Conservation (phyloP, 2,329 filamentous ascomycete species). For the Venturia pyrina region DNA sequence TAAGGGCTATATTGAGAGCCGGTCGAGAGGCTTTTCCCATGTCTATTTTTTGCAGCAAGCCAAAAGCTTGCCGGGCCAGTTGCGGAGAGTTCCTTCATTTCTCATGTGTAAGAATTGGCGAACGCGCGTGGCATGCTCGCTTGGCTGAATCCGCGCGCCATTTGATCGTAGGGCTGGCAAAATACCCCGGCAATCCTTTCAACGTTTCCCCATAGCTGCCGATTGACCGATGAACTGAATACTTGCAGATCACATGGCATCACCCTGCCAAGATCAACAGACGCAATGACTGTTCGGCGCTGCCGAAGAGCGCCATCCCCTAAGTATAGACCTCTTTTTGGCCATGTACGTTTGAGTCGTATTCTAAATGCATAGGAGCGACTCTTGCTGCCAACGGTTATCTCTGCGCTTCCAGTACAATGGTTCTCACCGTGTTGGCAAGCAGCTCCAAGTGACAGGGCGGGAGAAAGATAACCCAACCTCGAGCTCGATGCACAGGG, state of each 20-base stretch:
- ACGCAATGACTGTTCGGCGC: not conserved
- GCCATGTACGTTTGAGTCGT: not conserved
- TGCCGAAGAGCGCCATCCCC: not conserved
- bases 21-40: not conserved
- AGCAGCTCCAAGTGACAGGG: not conserved
- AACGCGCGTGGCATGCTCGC: not conserved
- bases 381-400: not conserved
- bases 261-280: not conserved
- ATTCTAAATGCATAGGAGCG: not conserved
- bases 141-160: not conserved
- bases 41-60: not conserved
- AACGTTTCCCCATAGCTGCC: not conserved
- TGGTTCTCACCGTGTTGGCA: not conserved
- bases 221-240: not conserved
- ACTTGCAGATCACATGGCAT: not conserved
- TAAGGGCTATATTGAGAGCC: not conserved
- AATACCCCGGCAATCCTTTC: not conserved
- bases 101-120: not conserved
- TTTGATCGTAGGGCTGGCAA: not conserved
- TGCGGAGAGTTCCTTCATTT: not conserved
- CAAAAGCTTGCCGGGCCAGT: not conserved
- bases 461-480: not conserved
- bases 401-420: not conserved
- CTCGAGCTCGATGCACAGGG: not conserved
- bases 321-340: not conserved